A percentile compares a stretch with the other conserved stretches of the same genome.
phyloP scores from a whole-genome alignment of 2,329 filamentous ascomycete species.

The Coniochaeta sp. region DNA sequence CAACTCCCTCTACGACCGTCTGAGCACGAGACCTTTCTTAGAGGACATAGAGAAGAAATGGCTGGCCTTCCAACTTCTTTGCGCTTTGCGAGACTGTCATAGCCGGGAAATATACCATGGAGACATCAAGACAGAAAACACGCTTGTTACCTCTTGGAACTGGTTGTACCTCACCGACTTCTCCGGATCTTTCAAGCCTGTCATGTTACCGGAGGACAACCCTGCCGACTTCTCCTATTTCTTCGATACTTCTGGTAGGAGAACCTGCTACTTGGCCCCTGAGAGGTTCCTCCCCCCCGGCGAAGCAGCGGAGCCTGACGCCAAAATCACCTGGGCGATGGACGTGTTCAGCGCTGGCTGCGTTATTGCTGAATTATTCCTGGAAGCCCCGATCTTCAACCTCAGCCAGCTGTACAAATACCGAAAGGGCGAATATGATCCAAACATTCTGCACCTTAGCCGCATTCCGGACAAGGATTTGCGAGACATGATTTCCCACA shows the following conservation, averaged over 20 bases:
- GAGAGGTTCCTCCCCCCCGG: constrained; percentile 77
- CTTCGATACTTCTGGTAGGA: constrained; percentile 84
- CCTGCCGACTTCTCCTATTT: constrained; percentile 97
- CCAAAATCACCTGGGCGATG: constrained; percentile 82
- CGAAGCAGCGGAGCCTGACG: constrained; percentile 51
- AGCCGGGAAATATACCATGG: constrained; percentile 85
- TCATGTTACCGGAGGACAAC: constrained; percentile 90
- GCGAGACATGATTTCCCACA: constrained; percentile 82
- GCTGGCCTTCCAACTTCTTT: constrained; percentile 92
- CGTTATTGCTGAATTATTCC: constrained; percentile 91
- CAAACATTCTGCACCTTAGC: constrained; percentile 68
- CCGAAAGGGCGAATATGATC: constrained; percentile 85
- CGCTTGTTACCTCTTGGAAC: constrained; percentile 97
- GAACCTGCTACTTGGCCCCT: constrained; percentile 92
- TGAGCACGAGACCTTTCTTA: constrained; percentile 91
- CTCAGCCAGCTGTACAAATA: constrained; percentile 94
- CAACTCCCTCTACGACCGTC: constrained; percentile 92
- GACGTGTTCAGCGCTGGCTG: constrained; percentile 96
- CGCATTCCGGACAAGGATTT: constrained; percentile 85
- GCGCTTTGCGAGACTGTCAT: constrained; percentile 87
- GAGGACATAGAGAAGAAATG: constrained; percentile 99
- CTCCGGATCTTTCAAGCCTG: constrained; percentile 90
- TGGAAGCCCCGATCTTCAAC: constrained; percentile 96
- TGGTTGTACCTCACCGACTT: constrained; percentile 99
- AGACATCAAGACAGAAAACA: constrained; percentile 97